These are phyloP conservation scores for Arxiozyma slooffiae DNA, from an alignment of 1,139 yeast species.

Conservation along the genomic window DNA sequence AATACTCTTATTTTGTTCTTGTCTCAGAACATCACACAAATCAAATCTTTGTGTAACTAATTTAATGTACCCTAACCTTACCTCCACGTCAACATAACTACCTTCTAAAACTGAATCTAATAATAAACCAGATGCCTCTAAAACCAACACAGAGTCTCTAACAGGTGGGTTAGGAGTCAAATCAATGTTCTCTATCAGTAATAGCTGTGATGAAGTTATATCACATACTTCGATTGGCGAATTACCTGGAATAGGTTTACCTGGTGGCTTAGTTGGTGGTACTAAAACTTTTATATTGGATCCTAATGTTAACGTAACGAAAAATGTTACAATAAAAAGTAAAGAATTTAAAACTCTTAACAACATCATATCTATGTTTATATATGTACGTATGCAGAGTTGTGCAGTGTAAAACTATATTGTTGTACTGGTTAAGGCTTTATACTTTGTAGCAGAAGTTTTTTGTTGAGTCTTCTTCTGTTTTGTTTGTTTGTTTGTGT, in stretches of 20 bases:
- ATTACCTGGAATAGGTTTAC: slow-evolving; percentile 78
- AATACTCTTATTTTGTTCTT: not conserved
- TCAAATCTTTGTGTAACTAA: slow-evolving; percentile 80
- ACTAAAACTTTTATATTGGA: not conserved
- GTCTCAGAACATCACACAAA: slow-evolving; percentile 70
- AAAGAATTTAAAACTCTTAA: not conserved
- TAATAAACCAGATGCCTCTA: slow-evolving; percentile 62
- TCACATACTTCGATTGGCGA: slow-evolving; percentile 81
- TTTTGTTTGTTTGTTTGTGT: not conserved
- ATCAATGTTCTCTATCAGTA: slow-evolving; percentile 50
- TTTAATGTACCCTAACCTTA: slow-evolving; percentile 82
- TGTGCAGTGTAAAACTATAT: too few relatives aligned
- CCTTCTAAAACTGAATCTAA: slow-evolving; percentile 57
- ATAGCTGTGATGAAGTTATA: slow-evolving; percentile 47
- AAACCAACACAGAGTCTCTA: slow-evolving; percentile 69
- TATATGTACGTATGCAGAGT: too few relatives aligned
- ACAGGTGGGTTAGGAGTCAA: slow-evolving; percentile 81
- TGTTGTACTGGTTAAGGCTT: too few relatives aligned
- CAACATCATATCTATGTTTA: not conserved
- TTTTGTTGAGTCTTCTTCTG: not conserved
- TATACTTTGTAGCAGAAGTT: too few relatives aligned
- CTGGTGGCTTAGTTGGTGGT: slow-evolving; percentile 22
- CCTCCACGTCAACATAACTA: slow-evolving; percentile 88
- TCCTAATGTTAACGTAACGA: not conserved
- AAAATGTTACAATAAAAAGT: not conserved